Evolutionary conservation across 768 basidiomycete genomes (phyloP).

Genomic region (Tulasnella sp.): DNA sequence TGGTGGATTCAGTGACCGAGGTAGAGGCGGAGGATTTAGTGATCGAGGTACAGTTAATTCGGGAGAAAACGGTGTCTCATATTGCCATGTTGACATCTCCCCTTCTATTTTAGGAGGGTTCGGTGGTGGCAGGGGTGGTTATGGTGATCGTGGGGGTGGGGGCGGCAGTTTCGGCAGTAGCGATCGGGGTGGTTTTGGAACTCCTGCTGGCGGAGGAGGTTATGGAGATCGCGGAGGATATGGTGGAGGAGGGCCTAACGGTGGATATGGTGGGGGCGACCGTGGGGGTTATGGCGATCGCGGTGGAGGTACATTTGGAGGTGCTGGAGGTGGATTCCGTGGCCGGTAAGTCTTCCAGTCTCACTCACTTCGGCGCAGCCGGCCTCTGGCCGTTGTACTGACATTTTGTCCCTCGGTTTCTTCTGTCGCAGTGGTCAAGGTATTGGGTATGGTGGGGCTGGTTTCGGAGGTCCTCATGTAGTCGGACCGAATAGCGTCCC

Average conservation of each 20-base stretch:
- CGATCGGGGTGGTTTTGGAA: constrained; percentile 19
- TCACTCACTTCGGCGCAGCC: no score
- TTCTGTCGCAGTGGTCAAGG: constrained; percentile 61
- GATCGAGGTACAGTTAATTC: not conserved
- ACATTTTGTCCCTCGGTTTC: constrained; percentile 8
- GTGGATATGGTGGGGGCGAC: constrained; percentile 25
- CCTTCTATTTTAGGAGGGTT: constrained; percentile 11
- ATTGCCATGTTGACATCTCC: no score
- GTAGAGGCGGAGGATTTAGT: constrained; percentile 23
- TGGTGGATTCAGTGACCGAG: constrained; percentile 23
- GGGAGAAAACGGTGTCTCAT: constrained; percentile 25
- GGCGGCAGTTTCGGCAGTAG: not conserved
- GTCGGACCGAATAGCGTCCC: constrained; percentile 23
- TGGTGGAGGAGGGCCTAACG: constrained; percentile 23
- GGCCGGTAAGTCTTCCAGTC: constrained; percentile 38
- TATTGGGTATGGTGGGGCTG: constrained; percentile 55
- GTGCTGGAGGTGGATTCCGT: constrained; percentile 29
- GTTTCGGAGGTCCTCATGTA: constrained; percentile 33
- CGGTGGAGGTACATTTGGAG: constrained; percentile 28
- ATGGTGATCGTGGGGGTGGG: constrained; percentile 22
- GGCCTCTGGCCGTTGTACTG: no score
- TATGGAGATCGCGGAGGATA: constrained; percentile 21
- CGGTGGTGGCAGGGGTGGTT: constrained; percentile 22
- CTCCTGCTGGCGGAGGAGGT: constrained; percentile 13
- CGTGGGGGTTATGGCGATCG: constrained; percentile 33